A percentile compares a stretch with the other conserved stretches of the same genome.
Conservation (phyloP, 2,329 filamentous ascomycete genomes). For the Pseudogymnoascus sp. region DNA sequence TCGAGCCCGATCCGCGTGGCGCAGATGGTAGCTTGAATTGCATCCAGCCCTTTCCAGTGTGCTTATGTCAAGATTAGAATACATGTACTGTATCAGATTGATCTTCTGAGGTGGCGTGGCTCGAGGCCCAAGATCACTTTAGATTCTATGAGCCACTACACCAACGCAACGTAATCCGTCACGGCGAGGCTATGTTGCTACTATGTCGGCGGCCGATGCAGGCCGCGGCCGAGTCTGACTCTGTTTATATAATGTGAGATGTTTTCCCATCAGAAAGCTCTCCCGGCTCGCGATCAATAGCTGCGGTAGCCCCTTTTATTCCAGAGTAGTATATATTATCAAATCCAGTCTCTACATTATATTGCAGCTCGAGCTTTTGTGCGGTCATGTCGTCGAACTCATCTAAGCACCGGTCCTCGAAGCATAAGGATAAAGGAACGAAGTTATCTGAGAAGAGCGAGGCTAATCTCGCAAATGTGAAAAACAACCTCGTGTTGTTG, state of each 20-base stretch:
- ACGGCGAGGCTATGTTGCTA: neutral
- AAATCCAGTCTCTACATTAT: neutral
- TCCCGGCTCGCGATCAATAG: neutral
- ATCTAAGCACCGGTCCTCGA: neutral
- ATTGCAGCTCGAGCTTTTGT: neutral
- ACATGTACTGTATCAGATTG: neutral
- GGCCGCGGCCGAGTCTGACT: neutral
- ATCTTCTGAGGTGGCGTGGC: neutral
- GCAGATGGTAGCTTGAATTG: neutral
- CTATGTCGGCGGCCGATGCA: neutral
- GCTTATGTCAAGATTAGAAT: constrained; percentile 7
- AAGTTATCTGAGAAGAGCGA: neutral
- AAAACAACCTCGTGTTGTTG: neutral
- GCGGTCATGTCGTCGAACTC: neutral
- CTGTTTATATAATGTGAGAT: neutral
- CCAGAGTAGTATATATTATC: neutral
- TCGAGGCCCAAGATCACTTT: neutral
- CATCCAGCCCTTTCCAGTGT: neutral
- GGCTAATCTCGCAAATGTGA: constrained; percentile 2
- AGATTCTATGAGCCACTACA: neutral
- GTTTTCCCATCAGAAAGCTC: neutral
- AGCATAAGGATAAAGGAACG: neutral
- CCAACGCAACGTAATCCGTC: neutral
- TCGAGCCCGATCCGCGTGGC: neutral
- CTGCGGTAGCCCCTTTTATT: neutral